Percentiles rank a stretch among this genome's conserved stretches.
phyloP scores from a whole-genome alignment of 805 yeast species.

The Lipomyces kockii region DNA sequence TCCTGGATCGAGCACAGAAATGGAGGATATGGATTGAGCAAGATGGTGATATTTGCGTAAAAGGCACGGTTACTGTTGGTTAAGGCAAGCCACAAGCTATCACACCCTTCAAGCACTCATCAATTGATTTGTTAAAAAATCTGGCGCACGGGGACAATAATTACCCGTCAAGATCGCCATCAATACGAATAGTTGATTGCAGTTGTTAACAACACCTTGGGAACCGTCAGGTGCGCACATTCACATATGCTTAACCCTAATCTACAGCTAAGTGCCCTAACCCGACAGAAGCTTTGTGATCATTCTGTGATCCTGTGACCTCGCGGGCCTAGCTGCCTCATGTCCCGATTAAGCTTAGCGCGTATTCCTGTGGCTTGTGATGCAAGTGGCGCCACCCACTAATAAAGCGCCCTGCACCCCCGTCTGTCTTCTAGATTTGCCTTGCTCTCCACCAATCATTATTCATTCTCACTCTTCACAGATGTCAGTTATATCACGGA shows the following conservation, averaged over 20 bases:
- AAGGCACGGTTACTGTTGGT: slow-evolving; percentile 11
- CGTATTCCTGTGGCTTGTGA: neutral
- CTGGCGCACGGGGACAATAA: too few relatives aligned
- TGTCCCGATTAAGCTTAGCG: too few relatives aligned
- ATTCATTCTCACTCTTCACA: slow-evolving; percentile 6
- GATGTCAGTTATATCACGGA: slow-evolving; percentile 8
- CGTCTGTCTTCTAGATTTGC: neutral
- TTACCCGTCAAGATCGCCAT: too few relatives aligned
- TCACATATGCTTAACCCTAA: too few relatives aligned
- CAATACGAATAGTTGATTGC: too few relatives aligned
- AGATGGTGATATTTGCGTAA: slow-evolving; percentile 24
- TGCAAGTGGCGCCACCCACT: slow-evolving; percentile 12
- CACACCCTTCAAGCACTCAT: neutral
- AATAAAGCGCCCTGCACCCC: neutral
- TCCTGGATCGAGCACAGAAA: neutral
- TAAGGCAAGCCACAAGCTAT: neutral
- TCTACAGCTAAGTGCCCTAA: too few relatives aligned
- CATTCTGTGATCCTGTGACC: too few relatives aligned
- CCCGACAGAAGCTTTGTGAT: too few relatives aligned
- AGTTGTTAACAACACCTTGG: too few relatives aligned
- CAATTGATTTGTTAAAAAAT: too few relatives aligned
- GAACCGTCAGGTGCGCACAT: too few relatives aligned
- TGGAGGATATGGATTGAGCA: slow-evolving; percentile 31
- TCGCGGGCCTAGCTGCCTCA: too few relatives aligned
- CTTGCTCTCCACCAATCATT: neutral